Conservation (phyloP, 2,329 filamentous ascomycete species). For the Stemphylium vesicarium region DNA sequence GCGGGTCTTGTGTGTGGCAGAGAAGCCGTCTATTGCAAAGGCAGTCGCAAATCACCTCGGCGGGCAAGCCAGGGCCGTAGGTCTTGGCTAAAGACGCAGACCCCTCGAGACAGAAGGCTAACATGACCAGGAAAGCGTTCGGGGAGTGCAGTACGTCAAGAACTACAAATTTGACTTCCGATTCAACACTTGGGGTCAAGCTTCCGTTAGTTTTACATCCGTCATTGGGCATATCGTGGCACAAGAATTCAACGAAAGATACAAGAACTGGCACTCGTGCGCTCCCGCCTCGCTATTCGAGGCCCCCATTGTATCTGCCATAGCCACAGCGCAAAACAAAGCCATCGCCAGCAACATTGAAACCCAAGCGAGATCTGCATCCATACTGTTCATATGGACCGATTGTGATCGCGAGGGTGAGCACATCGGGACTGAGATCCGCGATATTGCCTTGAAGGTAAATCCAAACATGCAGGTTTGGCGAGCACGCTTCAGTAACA, state of each 20-base stretch:
- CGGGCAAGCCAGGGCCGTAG: slow-evolving; percentile 75
- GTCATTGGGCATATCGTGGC: slow-evolving; percentile 86
- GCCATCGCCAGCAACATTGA: slow-evolving; percentile 86
- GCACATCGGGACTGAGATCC: slow-evolving; percentile 91
- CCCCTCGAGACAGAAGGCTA: slow-evolving; percentile 6
- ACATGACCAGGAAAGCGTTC: slow-evolving; percentile 66
- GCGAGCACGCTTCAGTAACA: slow-evolving; percentile 92
- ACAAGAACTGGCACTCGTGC: slow-evolving; percentile 81
- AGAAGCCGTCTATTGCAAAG: slow-evolving; percentile 95
- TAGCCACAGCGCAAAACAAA: slow-evolving; percentile 71
- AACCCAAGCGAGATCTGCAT: slow-evolving; percentile 73
- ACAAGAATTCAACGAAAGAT: slow-evolving; percentile 76
- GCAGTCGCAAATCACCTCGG: slow-evolving; percentile 89
- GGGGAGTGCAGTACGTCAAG: slow-evolving; percentile 78
- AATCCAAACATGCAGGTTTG: slow-evolving; percentile 80
- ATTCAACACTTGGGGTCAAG: slow-evolving; percentile 83
- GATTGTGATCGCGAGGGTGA: slow-evolving; percentile 98
- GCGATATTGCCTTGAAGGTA: slow-evolving; percentile 75
- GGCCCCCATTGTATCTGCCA: slow-evolving; percentile 72
- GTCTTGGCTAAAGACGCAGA: slow-evolving; percentile 3
- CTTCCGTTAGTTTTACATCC: slow-evolving; percentile 89
- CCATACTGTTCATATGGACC: slow-evolving; percentile 92
- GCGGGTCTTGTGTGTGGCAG: slow-evolving; percentile 76
- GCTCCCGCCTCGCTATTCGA: slow-evolving; percentile 81
- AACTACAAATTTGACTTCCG: slow-evolving; percentile 93